Conservation (phyloP, 176 grass and related monocot species). For the Musa acuminata region DNA sequence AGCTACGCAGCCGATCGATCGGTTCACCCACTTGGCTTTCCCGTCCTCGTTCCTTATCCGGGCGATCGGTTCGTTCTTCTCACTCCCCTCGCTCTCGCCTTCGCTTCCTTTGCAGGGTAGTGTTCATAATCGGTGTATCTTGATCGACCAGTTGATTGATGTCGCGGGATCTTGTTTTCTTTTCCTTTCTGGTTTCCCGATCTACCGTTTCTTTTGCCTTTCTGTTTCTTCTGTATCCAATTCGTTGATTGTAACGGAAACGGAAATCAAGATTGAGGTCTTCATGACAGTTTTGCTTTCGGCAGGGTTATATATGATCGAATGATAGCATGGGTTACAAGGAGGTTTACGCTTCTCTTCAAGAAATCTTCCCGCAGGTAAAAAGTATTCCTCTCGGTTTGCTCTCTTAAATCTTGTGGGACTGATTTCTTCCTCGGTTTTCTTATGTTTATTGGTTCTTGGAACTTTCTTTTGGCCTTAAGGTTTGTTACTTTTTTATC, state of each 20-base stretch:
- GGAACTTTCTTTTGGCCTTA: background rate
- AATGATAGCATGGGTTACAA: background rate
- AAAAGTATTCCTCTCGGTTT: background rate
- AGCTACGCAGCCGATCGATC: no score
- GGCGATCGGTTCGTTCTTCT: background rate
- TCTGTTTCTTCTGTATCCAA: background rate
- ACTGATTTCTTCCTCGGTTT: background rate
- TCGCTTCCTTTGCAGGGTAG: background rate
- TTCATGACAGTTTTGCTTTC: background rate
- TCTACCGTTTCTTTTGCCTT: background rate
- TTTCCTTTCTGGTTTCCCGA: background rate
- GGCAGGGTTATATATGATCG: background rate
- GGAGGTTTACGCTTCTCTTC: background rate
- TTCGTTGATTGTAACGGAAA: background rate
- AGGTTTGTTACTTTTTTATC: no score
- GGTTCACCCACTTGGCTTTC: no score
- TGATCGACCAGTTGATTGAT: background rate
- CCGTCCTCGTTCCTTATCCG: background rate
- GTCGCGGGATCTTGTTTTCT: background rate
- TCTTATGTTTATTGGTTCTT: no score
- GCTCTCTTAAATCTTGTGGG: background rate
- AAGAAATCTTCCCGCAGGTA: slow-evolving; percentile 9
- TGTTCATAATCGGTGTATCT: background rate
- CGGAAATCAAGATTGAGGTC: background rate
- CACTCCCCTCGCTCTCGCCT: background rate